Percentiles rank a stretch among this genome's conserved stretches.
phyloP scores from a whole-genome alignment of 805 yeast genomes.

The Cyberlindnera euphorbiiphila region DNA sequence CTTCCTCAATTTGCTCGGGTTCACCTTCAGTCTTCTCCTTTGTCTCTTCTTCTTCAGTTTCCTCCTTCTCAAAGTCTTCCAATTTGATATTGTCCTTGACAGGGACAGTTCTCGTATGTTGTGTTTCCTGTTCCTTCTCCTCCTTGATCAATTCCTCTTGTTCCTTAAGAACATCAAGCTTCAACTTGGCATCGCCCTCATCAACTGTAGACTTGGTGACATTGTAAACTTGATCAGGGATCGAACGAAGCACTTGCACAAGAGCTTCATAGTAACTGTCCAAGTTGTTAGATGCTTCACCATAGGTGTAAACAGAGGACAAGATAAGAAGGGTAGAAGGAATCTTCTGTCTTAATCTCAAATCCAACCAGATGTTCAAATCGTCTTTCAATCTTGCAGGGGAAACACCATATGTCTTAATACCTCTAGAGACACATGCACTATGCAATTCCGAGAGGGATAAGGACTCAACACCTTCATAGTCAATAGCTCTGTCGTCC shows the following conservation, averaged over 20 bases:
- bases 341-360: conserved; percentile 83
- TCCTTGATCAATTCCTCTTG: conserved; percentile 81
- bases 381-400: conserved; percentile 83
- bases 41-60: conserved; percentile 11
- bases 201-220: conserved; percentile 88
- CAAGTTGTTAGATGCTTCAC: conserved; percentile 45
- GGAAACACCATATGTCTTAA: conserved; percentile 70
- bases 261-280: conserved; percentile 79
- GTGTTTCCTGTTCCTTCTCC: conserved; percentile 74
- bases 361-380: conserved; percentile 80
- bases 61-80: conserved; percentile 35
- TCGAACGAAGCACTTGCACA: conserved; percentile 77
- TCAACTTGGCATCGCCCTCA: conserved; percentile 55
- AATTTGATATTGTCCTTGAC: conserved; percentile 35
- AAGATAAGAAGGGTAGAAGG: conserved; percentile 87
- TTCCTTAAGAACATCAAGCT: conserved; percentile 69
- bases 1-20: conserved; percentile 11
- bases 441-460: conserved; percentile 74
- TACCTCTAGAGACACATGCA: conserved; percentile 94
- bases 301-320: conserved; percentile 86
- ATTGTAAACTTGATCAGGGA: conserved; percentile 94
- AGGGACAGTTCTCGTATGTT: conserved; percentile 17
- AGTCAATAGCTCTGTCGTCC: conserved; percentile 88
- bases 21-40: too few relatives aligned
- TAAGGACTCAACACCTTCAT: conserved; percentile 87